Percentiles rank a stretch among this genome's conserved stretches.
phyloP scores from a whole-genome alignment of 345 rosid species.

The Euphorbia peplus region DNA sequence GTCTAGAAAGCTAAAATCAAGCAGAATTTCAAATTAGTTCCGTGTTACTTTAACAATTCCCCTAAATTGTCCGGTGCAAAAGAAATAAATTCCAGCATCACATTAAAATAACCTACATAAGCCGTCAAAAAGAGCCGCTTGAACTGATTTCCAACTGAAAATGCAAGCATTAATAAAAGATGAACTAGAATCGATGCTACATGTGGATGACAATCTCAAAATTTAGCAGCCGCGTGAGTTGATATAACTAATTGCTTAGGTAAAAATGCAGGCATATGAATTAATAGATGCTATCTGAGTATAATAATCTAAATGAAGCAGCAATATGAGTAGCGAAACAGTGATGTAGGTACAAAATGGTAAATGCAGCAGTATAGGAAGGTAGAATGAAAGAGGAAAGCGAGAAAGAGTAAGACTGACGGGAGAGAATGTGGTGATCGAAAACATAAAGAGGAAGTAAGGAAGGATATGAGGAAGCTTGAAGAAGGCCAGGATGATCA shows the following conservation, averaged over 20 bases:
- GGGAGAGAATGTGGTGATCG: conserved; percentile 67
- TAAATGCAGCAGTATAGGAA: not conserved
- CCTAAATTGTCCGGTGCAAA: too few relatives aligned
- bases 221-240: too few relatives aligned
- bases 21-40: too few relatives aligned
- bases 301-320: not conserved
- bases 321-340: not conserved
- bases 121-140: not conserved
- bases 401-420: conserved; percentile 30
- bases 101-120: conserved; percentile 66
- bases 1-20: too few relatives aligned
- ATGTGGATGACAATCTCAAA: too few relatives aligned
- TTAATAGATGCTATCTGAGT: not conserved
- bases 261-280: too few relatives aligned
- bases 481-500: conserved; percentile 75
- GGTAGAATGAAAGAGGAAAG: not conserved
- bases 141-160: not conserved
- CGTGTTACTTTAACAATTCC: too few relatives aligned
- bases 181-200: too few relatives aligned
- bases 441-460: conserved; percentile 75
- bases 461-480: conserved; percentile 38
- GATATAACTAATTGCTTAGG: too few relatives aligned
- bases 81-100: conserved; percentile 63
- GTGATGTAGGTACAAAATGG: not conserved
- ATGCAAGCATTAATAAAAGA: not conserved